phyloP scores from a whole-genome alignment of 352 stramenopile genomes.

The Phytopythium boreale region DNA sequence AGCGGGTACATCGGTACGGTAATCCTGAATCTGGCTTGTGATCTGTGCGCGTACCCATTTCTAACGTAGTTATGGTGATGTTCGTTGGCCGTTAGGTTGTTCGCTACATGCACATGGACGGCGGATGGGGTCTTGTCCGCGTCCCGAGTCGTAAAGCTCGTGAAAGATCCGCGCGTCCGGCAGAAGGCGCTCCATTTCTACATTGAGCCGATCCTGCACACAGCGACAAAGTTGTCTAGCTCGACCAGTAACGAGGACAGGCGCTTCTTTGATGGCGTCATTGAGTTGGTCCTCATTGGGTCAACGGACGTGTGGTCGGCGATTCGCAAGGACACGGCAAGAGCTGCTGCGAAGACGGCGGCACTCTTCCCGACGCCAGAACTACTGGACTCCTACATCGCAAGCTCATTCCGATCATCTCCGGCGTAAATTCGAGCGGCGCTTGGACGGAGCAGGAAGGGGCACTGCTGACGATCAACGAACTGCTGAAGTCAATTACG shows the following conservation, averaged over 20 bases:
- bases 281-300: neutral
- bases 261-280: neutral
- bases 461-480: neutral
- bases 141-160: neutral
- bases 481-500: neutral
- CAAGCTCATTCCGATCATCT: neutral
- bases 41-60: too few relatives aligned
- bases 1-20: neutral
- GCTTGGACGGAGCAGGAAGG: constrained; percentile 4
- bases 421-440: neutral
- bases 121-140: neutral
- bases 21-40: too few relatives aligned
- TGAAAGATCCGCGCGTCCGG: constrained; percentile 1
- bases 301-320: constrained; percentile 1
- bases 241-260: neutral
- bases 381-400: neutral
- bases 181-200: constrained; percentile 1
- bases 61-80: too few relatives aligned
- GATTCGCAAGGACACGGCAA: constrained; percentile 4
- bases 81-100: constrained; percentile 3
- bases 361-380: neutral
- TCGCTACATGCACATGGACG: neutral
- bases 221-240: neutral
- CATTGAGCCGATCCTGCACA: neutral
- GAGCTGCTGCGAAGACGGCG: neutral